These are phyloP conservation scores for Porpolomopsis calyptriformis DNA, from an alignment of 768 basidiomycete species.

Conservation along the genomic window DNA sequence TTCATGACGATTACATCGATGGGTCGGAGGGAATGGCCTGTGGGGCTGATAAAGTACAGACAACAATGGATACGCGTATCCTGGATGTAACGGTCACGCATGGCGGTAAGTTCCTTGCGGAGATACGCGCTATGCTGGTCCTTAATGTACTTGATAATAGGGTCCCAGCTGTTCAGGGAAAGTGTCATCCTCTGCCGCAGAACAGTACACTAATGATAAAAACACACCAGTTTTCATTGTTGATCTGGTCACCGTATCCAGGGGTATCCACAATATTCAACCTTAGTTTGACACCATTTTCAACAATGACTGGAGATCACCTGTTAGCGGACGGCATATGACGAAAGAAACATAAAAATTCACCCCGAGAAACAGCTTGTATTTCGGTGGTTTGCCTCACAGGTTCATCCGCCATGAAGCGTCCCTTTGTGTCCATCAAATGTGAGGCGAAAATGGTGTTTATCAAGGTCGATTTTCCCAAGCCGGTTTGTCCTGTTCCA, in stretches of 20 bases:
- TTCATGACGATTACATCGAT: conserved; percentile 99
- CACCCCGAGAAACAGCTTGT: conserved; percentile 88
- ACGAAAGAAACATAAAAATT: conserved; percentile 21
- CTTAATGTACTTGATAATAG: conserved; percentile 98
- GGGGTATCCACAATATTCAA: conserved; percentile 99
- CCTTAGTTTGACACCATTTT: conserved; percentile 89
- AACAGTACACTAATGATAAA: neutral
- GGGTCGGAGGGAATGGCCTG: conserved; percentile 92
- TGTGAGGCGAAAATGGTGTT: conserved; percentile 99
- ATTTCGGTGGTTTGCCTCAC: conserved; percentile 96
- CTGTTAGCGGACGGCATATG: neutral
- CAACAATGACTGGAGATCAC: conserved; percentile 65
- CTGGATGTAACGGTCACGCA: conserved; percentile 96
- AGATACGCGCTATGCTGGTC: conserved; percentile 99
- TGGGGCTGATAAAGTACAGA: conserved; percentile 97
- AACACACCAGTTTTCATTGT: conserved; percentile 93
- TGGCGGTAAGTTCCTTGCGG: conserved; percentile 96
- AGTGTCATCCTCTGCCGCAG: neutral
- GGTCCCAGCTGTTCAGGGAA: conserved; percentile 70
- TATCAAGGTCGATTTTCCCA: conserved; percentile 97
- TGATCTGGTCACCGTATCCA: conserved; percentile 96
- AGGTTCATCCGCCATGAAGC: conserved; percentile 76
- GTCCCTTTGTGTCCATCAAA: conserved; percentile 95
- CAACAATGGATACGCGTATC: conserved; percentile 99
- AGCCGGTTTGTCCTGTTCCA: conserved; percentile 94